Evolutionary conservation across 2,329 filamentous ascomycete genomes (phyloP).

Genomic region (Pseudogymnoascus sp.): DNA sequence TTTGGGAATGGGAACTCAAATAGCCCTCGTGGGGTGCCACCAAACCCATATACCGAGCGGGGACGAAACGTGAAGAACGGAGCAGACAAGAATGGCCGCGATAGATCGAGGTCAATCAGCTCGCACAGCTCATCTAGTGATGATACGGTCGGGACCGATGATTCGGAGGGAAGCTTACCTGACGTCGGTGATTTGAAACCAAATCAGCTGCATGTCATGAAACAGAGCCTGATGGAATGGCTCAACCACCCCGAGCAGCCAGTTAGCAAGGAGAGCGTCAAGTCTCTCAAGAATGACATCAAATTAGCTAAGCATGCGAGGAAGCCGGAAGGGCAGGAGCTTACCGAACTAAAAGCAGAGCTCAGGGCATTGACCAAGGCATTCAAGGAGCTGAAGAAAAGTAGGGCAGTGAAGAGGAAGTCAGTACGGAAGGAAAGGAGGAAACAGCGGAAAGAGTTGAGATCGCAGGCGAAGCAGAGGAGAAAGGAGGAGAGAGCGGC

Average conservation of each 20-base stretch:
- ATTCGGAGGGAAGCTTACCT: constrained; percentile 19
- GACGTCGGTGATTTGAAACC: constrained; percentile 45
- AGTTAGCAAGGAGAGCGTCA: constrained; percentile 40
- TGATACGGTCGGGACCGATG: background rate
- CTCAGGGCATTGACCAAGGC: constrained; percentile 38
- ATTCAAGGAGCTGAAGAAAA: constrained; percentile 38
- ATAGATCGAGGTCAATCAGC: constrained; percentile 21
- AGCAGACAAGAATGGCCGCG: constrained; percentile 2
- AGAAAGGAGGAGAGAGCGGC: constrained; percentile 17
- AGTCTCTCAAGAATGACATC: constrained; percentile 37
- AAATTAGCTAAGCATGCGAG: constrained; percentile 31
- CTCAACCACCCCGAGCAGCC: constrained; percentile 42
- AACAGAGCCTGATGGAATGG: constrained; percentile 41
- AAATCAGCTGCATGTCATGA: constrained; percentile 41
- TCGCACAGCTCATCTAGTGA: constrained; percentile 21
- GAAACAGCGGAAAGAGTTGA: constrained; percentile 7
- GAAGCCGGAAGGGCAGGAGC: constrained; percentile 23
- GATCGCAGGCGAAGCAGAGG: constrained; percentile 13
- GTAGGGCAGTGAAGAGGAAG: constrained; percentile 29
- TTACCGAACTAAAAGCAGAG: constrained; percentile 36
- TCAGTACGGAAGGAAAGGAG: constrained; percentile 18
- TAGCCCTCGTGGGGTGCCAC: background rate
- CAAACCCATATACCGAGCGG: background rate
- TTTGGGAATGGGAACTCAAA: background rate
- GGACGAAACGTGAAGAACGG: background rate